Conservation (phyloP, 352 stramenopile genomes). For the Globisporangium echinulatum region DNA sequence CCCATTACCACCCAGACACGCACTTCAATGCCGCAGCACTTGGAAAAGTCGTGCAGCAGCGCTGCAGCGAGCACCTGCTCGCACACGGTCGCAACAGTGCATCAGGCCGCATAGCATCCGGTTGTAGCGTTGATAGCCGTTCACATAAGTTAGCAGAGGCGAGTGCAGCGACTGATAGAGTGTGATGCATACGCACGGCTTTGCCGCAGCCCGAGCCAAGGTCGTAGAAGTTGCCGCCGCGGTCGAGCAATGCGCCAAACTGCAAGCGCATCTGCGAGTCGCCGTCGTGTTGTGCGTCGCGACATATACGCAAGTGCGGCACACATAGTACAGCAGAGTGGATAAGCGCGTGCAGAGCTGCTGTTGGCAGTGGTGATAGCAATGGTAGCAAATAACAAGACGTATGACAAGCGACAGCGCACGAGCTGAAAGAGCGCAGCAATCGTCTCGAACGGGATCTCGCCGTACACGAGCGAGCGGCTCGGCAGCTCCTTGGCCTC, state of each 20-base stretch:
- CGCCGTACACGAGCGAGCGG: constrained; percentile 56
- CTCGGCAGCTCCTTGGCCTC: constrained; percentile 60
- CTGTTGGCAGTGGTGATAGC: too few relatives aligned
- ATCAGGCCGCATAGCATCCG: neutral
- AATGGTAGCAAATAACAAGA: too few relatives aligned
- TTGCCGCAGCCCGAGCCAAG: constrained; percentile 65
- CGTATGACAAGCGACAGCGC: neutral
- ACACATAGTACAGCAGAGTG: too few relatives aligned
- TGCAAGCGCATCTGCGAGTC: constrained; percentile 40
- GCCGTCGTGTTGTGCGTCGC: too few relatives aligned
- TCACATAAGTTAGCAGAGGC: neutral
- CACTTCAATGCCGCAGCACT: constrained; percentile 61
- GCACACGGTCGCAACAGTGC: neutral
- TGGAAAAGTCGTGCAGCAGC: constrained; percentile 58
- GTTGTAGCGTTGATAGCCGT: neutral
- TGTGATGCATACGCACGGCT: constrained; percentile 30
- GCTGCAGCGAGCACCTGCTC: constrained; percentile 44
- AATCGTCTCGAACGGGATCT: constrained; percentile 56
- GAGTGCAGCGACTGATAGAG: neutral
- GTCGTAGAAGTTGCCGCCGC: constrained; percentile 63
- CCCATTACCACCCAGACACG: neutral
- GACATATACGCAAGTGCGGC: neutral
- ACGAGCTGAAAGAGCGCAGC: constrained; percentile 55
- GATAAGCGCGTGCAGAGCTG: too few relatives aligned
- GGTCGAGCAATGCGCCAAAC: constrained; percentile 53